A percentile compares a stretch with the other conserved stretches of the same genome.
phyloP scores from a whole-genome alignment of 306 rosid genomes.

The Chamaecrista fasciculata region DNA sequence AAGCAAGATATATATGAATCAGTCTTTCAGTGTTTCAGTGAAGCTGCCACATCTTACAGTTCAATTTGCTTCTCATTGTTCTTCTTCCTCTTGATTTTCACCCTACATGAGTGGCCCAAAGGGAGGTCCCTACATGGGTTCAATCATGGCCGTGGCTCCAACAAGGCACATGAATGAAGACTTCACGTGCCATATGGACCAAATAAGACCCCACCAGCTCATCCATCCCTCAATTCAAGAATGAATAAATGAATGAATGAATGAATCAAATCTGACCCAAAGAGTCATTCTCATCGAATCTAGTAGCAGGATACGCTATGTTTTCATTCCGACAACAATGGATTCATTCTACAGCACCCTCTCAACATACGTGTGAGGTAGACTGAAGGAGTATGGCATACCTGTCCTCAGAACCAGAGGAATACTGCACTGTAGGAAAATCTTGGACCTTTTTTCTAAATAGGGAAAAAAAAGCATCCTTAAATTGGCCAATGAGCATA shows the following conservation, averaged over 20 bases:
- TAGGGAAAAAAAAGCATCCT: constrained; percentile 49
- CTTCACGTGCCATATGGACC: constrained; percentile 83
- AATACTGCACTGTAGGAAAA: constrained; percentile 34
- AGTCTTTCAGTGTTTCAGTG: constrained; percentile 39
- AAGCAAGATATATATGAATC: constrained; percentile 24
- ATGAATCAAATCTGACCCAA: constrained; percentile 39
- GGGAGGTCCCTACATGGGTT: constrained; percentile 42
- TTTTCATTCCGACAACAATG: constrained; percentile 56
- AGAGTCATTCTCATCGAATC: constrained; percentile 69
- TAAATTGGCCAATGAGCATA: constrained; percentile 36
- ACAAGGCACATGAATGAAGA: constrained; percentile 45
- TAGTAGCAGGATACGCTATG: constrained; percentile 63
- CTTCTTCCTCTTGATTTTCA: constrained; percentile 28
- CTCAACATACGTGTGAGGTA: constrained; percentile 48
- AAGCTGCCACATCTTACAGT: constrained; percentile 33
- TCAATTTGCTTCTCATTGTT: constrained; percentile 9
- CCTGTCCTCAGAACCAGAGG: constrained; percentile 33
- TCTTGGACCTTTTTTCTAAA: constrained; percentile 42
- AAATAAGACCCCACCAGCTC: constrained; percentile 57
- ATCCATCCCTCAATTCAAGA: constrained; percentile 40
- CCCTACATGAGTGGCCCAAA: constrained; percentile 41
- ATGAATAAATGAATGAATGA: constrained; percentile 45
- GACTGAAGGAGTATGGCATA: constrained; percentile 39
- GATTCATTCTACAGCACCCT: constrained; percentile 31
- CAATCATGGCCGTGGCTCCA: constrained; percentile 46